A percentile compares a stretch with the other conserved stretches of the same genome.
These are phyloP conservation scores for Colletotrichum cordylinicola DNA, from an alignment of 2,329 filamentous ascomycete genomes.

Conservation along the genomic window DNA sequence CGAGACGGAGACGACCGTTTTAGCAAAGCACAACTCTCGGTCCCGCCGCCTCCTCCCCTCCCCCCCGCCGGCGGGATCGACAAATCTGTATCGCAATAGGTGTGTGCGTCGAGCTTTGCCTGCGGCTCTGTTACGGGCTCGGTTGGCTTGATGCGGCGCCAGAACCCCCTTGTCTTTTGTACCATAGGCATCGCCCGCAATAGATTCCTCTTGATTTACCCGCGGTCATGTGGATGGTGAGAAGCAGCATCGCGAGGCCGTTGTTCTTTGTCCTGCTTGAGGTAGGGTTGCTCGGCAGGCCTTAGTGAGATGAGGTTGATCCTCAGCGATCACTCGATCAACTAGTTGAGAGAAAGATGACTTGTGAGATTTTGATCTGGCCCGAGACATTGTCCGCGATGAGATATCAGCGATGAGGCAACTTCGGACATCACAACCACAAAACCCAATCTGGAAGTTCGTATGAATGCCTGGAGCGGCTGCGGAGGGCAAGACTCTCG, in stretches of 20 bases:
- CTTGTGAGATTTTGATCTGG: neutral
- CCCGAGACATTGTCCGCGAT: rapidly evolving
- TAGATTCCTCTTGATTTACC: slow-evolving; percentile 24
- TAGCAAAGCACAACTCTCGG: neutral
- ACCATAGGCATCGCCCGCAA: slow-evolving; percentile 25
- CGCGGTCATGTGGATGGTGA: neutral
- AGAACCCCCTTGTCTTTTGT: slow-evolving; percentile 21
- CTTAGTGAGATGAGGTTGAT: neutral
- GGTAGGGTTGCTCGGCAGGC: neutral
- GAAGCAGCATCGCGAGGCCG: neutral
- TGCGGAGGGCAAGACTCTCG: neutral
- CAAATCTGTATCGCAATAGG: slow-evolving; percentile 8
- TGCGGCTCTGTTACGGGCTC: neutral
- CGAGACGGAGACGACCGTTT: neutral
- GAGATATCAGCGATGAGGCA: neutral
- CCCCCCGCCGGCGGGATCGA: neutral
- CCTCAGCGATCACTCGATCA: neutral
- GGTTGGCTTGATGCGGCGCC: neutral
- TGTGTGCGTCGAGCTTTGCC: neutral
- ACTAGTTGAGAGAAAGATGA: neutral
- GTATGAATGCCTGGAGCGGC: neutral
- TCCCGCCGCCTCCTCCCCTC: neutral
- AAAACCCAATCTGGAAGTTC: neutral
- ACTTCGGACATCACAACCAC: neutral
- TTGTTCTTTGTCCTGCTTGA: neutral